These are phyloP conservation scores for Backusella westeae DNA, from an alignment of 192 early-diverging fungal species.

Conservation along the genomic window DNA sequence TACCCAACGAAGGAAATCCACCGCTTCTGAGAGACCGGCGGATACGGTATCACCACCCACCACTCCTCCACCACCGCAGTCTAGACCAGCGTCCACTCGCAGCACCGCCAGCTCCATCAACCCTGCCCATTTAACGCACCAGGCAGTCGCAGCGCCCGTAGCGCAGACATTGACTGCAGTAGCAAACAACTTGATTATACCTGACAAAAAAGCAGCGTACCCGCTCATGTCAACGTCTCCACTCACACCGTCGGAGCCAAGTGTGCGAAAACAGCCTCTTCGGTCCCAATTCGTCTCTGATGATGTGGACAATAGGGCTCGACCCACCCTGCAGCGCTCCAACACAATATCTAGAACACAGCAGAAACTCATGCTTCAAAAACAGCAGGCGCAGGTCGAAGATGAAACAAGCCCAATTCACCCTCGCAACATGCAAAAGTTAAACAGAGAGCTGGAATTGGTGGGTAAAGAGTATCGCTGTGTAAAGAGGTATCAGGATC, in stretches of 20 bases:
- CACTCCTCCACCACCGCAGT: not conserved
- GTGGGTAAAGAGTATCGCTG: constrained; percentile 39
- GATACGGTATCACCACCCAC: not conserved
- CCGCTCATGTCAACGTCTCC: not conserved
- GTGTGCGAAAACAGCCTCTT: not conserved
- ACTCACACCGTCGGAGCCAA: not conserved
- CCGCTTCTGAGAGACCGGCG: not conserved
- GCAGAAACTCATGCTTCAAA: constrained; percentile 41
- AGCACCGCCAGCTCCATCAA: not conserved
- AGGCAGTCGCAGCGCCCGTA: not conserved
- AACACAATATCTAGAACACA: constrained; percentile 40
- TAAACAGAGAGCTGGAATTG: constrained; percentile 38
- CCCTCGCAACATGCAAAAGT: constrained; percentile 38
- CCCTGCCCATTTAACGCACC: not conserved
- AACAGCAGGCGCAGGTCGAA: constrained; percentile 39
- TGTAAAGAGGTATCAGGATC: constrained; percentile 36
- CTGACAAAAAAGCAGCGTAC: not conserved
- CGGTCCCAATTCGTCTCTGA: not conserved
- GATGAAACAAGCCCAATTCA: constrained; percentile 41
- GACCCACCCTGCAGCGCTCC: not conserved
- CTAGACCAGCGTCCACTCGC: not conserved
- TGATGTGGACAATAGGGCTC: not conserved
- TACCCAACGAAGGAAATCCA: constrained; percentile 5
- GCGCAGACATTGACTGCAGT: constrained; percentile 13
- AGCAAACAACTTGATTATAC: constrained; percentile 10